Conservation (phyloP, 2,329 filamentous ascomycete genomes). For the Fusarium penzigii region DNA sequence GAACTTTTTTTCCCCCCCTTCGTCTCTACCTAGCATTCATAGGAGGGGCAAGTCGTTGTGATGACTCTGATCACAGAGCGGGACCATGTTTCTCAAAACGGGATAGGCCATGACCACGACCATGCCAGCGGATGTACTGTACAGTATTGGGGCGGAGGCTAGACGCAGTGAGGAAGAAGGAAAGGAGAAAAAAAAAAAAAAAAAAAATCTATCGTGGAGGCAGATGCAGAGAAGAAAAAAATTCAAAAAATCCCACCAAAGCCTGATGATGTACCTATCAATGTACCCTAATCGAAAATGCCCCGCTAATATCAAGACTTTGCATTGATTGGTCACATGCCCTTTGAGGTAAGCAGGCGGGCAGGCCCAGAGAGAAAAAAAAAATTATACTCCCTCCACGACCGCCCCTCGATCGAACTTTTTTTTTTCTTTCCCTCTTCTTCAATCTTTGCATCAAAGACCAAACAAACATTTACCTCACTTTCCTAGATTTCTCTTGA, state of each 20-base stretch:
- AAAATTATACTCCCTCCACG: slow-evolving; percentile 39
- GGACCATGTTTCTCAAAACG: neutral
- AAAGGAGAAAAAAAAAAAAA: slow-evolving; percentile 4
- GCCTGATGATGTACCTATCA: slow-evolving; percentile 6
- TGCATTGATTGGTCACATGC: slow-evolving; percentile 25
- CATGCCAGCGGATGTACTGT: neutral
- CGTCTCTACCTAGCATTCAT: too few relatives aligned
- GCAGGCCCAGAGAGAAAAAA: slow-evolving; percentile 22
- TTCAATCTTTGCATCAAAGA: slow-evolving; percentile 28
- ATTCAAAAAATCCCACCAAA: slow-evolving; percentile 11
- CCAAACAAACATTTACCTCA: slow-evolving; percentile 34
- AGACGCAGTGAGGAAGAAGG: neutral
- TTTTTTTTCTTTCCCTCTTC: slow-evolving; percentile 36
- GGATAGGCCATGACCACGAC: neutral
- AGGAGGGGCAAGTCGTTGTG: neutral
- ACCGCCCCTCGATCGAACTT: slow-evolving; percentile 39
- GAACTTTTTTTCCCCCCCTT: neutral
- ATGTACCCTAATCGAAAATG: slow-evolving; percentile 30
- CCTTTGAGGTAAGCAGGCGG: slow-evolving; percentile 33
- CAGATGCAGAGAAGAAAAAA: neutral
- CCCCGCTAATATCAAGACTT: slow-evolving; percentile 18
- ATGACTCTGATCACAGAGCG: too few relatives aligned
- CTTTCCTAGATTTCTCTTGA: slow-evolving; percentile 44
- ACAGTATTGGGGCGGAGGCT: neutral
- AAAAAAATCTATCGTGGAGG: neutral